phyloP scores from a whole-genome alignment of 345 rosid species.

The Rhizophora mangle region DNA sequence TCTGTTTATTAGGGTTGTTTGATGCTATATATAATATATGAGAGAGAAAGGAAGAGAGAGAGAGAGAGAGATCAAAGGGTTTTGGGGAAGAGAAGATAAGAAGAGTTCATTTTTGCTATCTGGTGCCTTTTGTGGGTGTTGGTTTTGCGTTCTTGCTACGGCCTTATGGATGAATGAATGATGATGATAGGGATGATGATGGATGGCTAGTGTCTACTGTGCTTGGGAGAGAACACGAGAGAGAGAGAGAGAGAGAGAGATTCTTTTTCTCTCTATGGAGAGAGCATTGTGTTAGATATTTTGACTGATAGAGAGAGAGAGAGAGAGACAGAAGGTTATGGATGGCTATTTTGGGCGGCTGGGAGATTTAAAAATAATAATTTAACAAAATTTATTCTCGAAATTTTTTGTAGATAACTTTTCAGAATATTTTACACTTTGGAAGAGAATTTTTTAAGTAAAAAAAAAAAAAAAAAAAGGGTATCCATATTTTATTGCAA shows the following conservation, averaged over 20 bases:
- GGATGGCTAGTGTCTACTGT: slow-evolving; percentile 30
- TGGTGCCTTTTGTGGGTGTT: not conserved
- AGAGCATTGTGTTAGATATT: slow-evolving; percentile 44
- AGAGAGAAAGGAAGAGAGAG: not conserved
- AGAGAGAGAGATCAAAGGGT: not conserved
- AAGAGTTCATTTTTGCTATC: not conserved
- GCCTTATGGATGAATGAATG: not conserved
- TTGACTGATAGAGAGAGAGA: slow-evolving; percentile 26
- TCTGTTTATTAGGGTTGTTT: slow-evolving; percentile 26
- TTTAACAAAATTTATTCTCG: not conserved
- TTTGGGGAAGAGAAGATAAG: not conserved
- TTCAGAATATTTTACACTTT: no score
- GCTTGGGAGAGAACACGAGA: slow-evolving; percentile 6
- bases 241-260: slow-evolving; percentile 31
- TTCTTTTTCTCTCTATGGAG: slow-evolving; percentile 29
- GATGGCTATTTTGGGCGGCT: slow-evolving; percentile 81
- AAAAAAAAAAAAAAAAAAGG: not conserved
- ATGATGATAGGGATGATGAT: slow-evolving; percentile 23
- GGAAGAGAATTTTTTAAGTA: no score
- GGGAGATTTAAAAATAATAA: slow-evolving; percentile 49
- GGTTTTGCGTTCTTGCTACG: slow-evolving; percentile 1
- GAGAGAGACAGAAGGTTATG: slow-evolving; percentile 40
- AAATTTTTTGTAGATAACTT: no score
- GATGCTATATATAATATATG: not conserved
- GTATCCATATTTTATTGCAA: not conserved